A percentile compares a stretch with the other conserved stretches of the same genome.
Conservation (phyloP, 768 basidiomycete species). For the Phylloporus scabripes region DNA sequence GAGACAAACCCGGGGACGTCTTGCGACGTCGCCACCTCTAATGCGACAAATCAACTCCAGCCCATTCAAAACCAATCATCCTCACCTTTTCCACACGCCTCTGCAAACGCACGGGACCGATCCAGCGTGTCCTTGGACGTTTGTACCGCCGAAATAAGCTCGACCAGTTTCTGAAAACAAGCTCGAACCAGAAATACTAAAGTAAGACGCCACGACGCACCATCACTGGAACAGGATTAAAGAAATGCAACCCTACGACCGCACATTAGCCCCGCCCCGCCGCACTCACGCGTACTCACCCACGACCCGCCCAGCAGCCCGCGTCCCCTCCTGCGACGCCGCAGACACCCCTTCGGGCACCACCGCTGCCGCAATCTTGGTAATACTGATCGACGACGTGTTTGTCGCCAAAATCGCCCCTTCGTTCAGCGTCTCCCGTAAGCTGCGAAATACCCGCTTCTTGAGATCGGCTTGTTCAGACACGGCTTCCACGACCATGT, state of each 20-base stretch:
- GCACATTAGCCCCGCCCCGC: not conserved
- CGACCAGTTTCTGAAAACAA: slow-evolving; percentile 73
- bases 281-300: slow-evolving; percentile 40
- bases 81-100: slow-evolving; percentile 84
- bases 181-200: not conserved
- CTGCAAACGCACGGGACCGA: slow-evolving; percentile 73
- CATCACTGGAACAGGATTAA: slow-evolving; percentile 97
- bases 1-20: slow-evolving; percentile 97
- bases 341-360: slow-evolving; percentile 52
- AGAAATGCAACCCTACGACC: slow-evolving; percentile 76
- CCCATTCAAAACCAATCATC: not conserved
- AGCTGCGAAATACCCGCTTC: slow-evolving; percentile 63
- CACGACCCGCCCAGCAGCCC: slow-evolving; percentile 70
- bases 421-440: slow-evolving; percentile 63
- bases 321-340: slow-evolving; percentile 58
- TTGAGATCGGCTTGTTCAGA: slow-evolving; percentile 82
- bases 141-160: slow-evolving; percentile 90
- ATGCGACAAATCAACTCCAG: not conserved
- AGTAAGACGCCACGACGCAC: slow-evolving; percentile 36
- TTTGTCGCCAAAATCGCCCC: slow-evolving; percentile 85
- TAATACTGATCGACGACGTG: slow-evolving; percentile 91
- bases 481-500: slow-evolving; percentile 93
- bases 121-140: slow-evolving; percentile 73
- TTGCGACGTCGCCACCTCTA: slow-evolving; percentile 85
- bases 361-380: slow-evolving; percentile 84